A percentile compares a stretch with the other conserved stretches of the same genome.
Evolutionary conservation across 345 rosid species (phyloP).

Genomic region (Arabidopsis thaliana): DNA sequence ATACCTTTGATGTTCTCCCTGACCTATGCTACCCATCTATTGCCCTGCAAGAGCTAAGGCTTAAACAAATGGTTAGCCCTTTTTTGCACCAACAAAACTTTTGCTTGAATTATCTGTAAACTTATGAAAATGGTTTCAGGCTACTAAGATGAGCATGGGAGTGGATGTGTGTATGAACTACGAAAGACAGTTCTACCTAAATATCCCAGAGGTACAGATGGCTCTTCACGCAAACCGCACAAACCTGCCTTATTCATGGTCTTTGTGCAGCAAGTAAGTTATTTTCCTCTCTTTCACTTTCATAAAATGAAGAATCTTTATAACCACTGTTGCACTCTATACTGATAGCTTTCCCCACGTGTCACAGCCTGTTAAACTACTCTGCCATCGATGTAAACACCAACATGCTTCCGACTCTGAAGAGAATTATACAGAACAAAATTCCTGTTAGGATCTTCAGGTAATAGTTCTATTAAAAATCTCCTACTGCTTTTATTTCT

Average conservation of each 20-base stretch:
- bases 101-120: not conserved
- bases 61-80: conserved; percentile 61
- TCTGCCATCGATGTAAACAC: too few relatives aligned
- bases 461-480: too few relatives aligned
- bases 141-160: conserved; percentile 70
- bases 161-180: conserved; percentile 75
- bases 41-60: conserved; percentile 75
- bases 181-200: conserved; percentile 72
- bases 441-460: too few relatives aligned
- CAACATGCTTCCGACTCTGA: too few relatives aligned
- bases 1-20: conserved; percentile 67
- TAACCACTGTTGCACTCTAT: too few relatives aligned
- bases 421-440: too few relatives aligned
- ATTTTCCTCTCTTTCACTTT: not conserved
- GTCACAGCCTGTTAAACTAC: too few relatives aligned
- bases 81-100: not conserved
- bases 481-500: too few relatives aligned
- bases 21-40: conserved; percentile 76
- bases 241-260: conserved; percentile 61
- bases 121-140: conserved; percentile 46
- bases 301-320: not conserved
- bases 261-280: conserved; percentile 68
- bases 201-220: conserved; percentile 82
- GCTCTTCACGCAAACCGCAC: conserved; percentile 87
- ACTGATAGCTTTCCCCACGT: too few relatives aligned